These are phyloP conservation scores for Xylaria sp. DNA, from an alignment of 2,329 filamentous ascomycete genomes.

Conservation along the genomic window DNA sequence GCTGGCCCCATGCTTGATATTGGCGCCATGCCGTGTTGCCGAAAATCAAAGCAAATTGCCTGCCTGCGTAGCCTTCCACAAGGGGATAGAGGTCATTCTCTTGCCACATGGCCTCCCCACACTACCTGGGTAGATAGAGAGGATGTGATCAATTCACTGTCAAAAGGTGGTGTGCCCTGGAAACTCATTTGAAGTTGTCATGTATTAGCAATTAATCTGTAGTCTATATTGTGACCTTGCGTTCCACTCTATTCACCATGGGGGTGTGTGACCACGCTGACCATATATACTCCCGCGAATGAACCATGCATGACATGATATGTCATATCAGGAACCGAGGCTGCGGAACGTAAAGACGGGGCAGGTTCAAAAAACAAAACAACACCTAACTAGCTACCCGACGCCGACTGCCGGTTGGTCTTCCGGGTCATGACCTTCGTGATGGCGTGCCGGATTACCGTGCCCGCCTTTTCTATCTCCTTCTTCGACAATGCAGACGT, in stretches of 20 bases:
- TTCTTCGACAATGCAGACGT: conserved; percentile 90
- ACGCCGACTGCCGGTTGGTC: conserved; percentile 60
- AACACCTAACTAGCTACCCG: conserved; percentile 48
- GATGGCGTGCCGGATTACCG: conserved; percentile 88
- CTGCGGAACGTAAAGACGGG: conserved; percentile 32
- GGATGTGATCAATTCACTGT: background rate
- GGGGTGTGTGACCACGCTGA: conserved; percentile 14
- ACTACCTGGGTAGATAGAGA: background rate
- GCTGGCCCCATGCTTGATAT: background rate
- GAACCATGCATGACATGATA: conserved; percentile 28
- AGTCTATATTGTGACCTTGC: conserved; percentile 33
- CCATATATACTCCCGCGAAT: conserved; percentile 4
- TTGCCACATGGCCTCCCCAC: conserved; percentile 8
- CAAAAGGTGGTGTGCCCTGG: background rate
- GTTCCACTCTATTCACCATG: conserved; percentile 9
- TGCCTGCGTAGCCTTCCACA: conserved; percentile 7
- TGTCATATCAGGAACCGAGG: conserved; percentile 23
- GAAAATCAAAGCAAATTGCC: conserved; percentile 2
- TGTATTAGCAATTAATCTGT: conserved; percentile 48
- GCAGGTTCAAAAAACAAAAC: conserved; percentile 29
- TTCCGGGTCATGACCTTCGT: conserved; percentile 86
- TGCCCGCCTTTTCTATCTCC: conserved; percentile 94
- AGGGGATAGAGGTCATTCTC: background rate
- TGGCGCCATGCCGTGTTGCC: background rate
- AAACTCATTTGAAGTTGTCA: conserved; percentile 11